phyloP scores from a whole-genome alignment of 2,329 filamentous ascomycete genomes.

The Trichoderma semiorbis region DNA sequence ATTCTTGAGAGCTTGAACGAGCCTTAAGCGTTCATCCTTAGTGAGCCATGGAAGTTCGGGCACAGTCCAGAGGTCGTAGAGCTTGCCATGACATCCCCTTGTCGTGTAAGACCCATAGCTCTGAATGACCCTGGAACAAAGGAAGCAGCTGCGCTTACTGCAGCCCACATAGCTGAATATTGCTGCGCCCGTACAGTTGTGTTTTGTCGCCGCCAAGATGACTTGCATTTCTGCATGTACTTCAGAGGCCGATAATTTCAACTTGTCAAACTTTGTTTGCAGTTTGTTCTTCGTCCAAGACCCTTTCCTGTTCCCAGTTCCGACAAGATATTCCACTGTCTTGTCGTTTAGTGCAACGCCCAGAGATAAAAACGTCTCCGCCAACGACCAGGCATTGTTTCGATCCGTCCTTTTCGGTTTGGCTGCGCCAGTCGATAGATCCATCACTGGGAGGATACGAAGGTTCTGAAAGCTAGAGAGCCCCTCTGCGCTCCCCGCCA shows the following conservation, averaged over 20 bases:
- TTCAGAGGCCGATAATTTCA: neutral
- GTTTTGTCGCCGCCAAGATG: neutral
- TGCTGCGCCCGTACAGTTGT: neutral
- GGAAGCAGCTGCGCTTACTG: constrained; percentile 10
- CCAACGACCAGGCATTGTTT: neutral
- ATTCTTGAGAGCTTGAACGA: neutral
- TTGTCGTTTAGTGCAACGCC: neutral
- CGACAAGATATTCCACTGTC: neutral
- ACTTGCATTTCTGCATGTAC: neutral
- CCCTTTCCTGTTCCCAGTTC: neutral
- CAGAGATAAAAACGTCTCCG: neutral
- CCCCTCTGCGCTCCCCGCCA: neutral
- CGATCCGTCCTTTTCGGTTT: neutral
- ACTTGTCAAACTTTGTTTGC: neutral
- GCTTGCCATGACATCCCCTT: constrained; percentile 5
- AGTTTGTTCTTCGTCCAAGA: neutral
- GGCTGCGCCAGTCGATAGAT: neutral
- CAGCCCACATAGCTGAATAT: constrained; percentile 9
- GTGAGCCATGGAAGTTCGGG: neutral
- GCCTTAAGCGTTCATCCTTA: neutral
- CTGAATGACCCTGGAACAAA: neutral
- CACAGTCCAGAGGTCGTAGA: constrained; percentile 4
- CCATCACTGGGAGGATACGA: neutral
- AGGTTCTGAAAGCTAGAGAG: neutral
- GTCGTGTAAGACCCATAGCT: neutral